A percentile compares a stretch with the other conserved stretches of the same genome.
phyloP scores from a whole-genome alignment of 164 flowering plant species.

The Malania oleifera region DNA sequence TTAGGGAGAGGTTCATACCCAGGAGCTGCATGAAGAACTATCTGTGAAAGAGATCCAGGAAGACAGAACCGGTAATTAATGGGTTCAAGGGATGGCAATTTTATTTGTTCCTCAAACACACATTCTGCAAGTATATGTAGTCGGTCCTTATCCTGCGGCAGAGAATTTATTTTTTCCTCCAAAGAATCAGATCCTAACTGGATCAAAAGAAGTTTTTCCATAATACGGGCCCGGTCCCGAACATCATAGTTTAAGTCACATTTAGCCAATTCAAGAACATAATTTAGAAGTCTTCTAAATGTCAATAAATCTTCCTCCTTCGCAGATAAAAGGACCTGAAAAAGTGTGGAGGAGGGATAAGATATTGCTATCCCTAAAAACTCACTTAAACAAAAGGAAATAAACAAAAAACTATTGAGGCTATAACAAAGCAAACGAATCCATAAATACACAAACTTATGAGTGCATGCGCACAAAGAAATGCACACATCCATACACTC shows the following conservation, averaged over 20 bases:
- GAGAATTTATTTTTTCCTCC: slow-evolving; percentile 24
- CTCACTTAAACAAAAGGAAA: too few species aligned
- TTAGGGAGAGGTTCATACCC: slow-evolving; percentile 96
- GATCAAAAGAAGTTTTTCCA: slow-evolving; percentile 45
- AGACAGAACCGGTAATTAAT: slow-evolving; percentile 59
- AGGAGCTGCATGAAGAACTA: slow-evolving; percentile 97
- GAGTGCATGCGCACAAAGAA: too few species aligned
- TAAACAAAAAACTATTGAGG: too few species aligned
- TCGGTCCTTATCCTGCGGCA: slow-evolving; percentile 19
- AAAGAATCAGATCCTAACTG: slow-evolving; percentile 21
- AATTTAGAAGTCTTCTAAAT: slow-evolving; percentile 34
- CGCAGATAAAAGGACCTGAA: slow-evolving; percentile 58
- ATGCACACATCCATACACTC: too few species aligned
- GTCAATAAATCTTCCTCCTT: slow-evolving; percentile 42
- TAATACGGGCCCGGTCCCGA: slow-evolving; percentile 76
- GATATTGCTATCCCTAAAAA: background rate
- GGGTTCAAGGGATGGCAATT: slow-evolving; percentile 25
- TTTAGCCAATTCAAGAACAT: slow-evolving; percentile 78
- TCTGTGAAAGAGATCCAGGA: slow-evolving; percentile 97
- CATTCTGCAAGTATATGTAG: slow-evolving; percentile 33
- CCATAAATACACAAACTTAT: too few species aligned
- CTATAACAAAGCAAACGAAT: too few species aligned
- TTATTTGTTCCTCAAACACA: slow-evolving; percentile 40
- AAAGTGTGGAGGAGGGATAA: slow-evolving; percentile 6
- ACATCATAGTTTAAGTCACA: slow-evolving; percentile 76